Conservation (phyloP, 2,329 filamentous ascomycete genomes). For the Diaporthe aspalathi region DNA sequence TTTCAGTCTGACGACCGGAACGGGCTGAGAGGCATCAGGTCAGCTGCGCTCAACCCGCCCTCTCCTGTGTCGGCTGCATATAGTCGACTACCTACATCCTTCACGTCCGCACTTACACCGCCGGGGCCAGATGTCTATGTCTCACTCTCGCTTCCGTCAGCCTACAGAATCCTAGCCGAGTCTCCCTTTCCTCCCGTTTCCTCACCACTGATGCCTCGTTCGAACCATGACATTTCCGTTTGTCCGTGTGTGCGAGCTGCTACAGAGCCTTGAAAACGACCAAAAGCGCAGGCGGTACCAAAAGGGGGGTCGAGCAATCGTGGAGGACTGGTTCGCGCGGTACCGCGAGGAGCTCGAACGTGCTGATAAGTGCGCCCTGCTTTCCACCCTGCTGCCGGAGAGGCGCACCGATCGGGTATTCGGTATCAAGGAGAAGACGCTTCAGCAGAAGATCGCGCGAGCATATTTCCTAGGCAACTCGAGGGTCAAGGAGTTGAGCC, state of each 20-base stretch:
- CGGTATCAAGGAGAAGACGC: constrained; percentile 68
- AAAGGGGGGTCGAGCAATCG: constrained; percentile 49
- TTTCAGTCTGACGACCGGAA: not conserved
- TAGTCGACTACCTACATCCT: constrained; percentile 12
- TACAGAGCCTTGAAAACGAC: constrained; percentile 72
- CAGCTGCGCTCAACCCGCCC: constrained; percentile 16
- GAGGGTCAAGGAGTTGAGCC: constrained; percentile 69
- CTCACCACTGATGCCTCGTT: not conserved
- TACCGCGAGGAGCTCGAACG: constrained; percentile 69
- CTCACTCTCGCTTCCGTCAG: not conserved
- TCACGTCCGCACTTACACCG: not conserved
- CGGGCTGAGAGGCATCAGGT: not conserved
- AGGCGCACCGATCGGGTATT: constrained; percentile 83
- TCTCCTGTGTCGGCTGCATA: not conserved
- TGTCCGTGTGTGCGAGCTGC: constrained; percentile 76
- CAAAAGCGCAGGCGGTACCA: constrained; percentile 49
- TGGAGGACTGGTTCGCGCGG: constrained; percentile 75
- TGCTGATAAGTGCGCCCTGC: constrained; percentile 70
- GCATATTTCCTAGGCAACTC: constrained; percentile 73
- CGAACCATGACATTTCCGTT: constrained; percentile 73
- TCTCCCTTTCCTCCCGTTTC: not conserved
- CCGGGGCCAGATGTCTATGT: not conserved
- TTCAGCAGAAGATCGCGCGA: constrained; percentile 76
- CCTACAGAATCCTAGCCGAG: not conserved
- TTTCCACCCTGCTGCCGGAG: constrained; percentile 82